These are phyloP conservation scores for Xylariaceae sp. DNA, from an alignment of 2,329 filamentous ascomycete genomes.

Conservation along the genomic window DNA sequence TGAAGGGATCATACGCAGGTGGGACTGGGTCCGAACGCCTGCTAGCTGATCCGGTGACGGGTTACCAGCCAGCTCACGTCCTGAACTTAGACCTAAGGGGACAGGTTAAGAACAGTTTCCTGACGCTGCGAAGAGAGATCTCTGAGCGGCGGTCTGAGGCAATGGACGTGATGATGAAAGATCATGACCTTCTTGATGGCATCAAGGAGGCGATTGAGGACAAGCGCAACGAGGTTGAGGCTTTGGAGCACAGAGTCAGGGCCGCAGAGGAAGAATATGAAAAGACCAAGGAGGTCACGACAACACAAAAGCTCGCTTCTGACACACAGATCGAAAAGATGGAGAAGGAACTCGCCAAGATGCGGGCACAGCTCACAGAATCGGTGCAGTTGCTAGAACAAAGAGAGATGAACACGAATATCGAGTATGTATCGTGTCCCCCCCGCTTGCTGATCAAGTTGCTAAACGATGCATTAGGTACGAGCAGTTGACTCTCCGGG, in stretches of 20 bases:
- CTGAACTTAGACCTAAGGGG: slow-evolving; percentile 86
- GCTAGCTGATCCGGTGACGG: slow-evolving; percentile 74
- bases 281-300: slow-evolving; percentile 81
- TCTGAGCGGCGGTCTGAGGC: slow-evolving; percentile 79
- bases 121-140: slow-evolving; percentile 79
- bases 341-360: slow-evolving; percentile 95
- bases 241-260: slow-evolving; percentile 80
- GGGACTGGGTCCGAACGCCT: slow-evolving; percentile 65
- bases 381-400: slow-evolving; percentile 91
- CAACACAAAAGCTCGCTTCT: slow-evolving; percentile 79
- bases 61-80: slow-evolving; percentile 85
- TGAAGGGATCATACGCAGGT: slow-evolving; percentile 39
- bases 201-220: slow-evolving; percentile 97
- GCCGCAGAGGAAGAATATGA: slow-evolving; percentile 92
- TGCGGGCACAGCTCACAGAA: slow-evolving; percentile 79
- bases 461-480: slow-evolving; percentile 51
- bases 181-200: slow-evolving; percentile 87
- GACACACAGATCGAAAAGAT: slow-evolving; percentile 97
- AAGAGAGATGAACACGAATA: slow-evolving; percentile 91
- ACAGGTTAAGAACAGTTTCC: slow-evolving; percentile 72
- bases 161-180: slow-evolving; percentile 89
- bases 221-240: slow-evolving; percentile 87
- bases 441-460: not conserved
- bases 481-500: slow-evolving; percentile 83
- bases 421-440: slow-evolving; percentile 62